Base-by-base conservation (phyloP, 192 early-diverging fungal genomes). In the Entophlyctis luteolus region DNA sequence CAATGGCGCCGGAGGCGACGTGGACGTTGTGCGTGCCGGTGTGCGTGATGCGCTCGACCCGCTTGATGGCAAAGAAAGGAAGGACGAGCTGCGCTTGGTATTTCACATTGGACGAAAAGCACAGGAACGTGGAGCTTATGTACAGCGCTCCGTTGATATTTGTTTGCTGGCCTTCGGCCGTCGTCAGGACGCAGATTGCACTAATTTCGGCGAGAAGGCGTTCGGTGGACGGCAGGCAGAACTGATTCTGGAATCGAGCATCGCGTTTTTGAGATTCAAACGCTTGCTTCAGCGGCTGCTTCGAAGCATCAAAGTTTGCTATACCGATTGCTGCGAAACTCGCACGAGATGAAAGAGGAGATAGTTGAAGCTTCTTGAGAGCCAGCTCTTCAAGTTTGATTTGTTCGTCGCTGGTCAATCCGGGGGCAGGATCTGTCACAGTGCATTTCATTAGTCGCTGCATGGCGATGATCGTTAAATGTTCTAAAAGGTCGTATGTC, bases 401-500 rank as follows among this genome's bases (percentile, higher is more conserved):
- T 37, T 67, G 63, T 18, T 77, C 60, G n/a, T 46, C 50, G n/a
- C 72, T 63, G 14, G 81, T 71, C 0, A 80, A 59, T 4, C 82
- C 82, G 2, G 82, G 82, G 27, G 89, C 84, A 20, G 87, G 87
- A 38, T 87, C 85, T 16, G 85, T 73, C 3, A 85, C 80, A 2
- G 93, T 90, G 72, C 88, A 89, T 57, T 95, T 89, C 59, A 99
- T 77, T 46, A 98, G 77, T 33, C 87, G 80, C 59, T 90, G 82
- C 92, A 97, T 95, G 4, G 94, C 89, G 52, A 90, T 76, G 47
- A 86, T 83, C 0, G 91, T 91, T 52, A 99, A 78, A 67, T 96
- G 91, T 48, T 94, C 88, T n/a, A 99, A 79, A 58, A 97, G 80
- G 63, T 97, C 94, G 67, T 88, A 98, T 3, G 93, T 92, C 84